These are phyloP conservation scores for Aureobasidium melanogenum DNA, from an alignment of 2,329 filamentous ascomycete species.

Conservation along the genomic window DNA sequence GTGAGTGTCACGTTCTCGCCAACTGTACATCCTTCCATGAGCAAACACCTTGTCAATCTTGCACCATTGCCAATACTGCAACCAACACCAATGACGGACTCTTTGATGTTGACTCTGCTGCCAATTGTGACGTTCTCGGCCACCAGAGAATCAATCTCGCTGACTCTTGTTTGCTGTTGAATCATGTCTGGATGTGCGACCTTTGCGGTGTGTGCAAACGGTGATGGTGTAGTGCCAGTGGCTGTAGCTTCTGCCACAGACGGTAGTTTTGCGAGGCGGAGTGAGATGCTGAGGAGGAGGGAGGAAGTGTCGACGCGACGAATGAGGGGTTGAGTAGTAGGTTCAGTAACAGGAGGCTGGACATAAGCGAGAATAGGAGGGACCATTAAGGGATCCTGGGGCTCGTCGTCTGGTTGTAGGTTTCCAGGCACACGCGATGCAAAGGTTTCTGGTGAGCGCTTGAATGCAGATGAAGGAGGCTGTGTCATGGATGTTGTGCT, in stretches of 20 bases:
- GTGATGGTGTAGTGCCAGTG: conserved; percentile 45
- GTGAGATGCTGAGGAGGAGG: conserved; percentile 69
- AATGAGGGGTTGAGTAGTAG: conserved; percentile 50
- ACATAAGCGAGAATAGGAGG: conserved; percentile 77
- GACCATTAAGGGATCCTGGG: conserved; percentile 37
- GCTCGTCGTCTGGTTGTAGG: conserved; percentile 7
- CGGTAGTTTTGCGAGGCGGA: conserved; percentile 79
- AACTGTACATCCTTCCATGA: conserved; percentile 87
- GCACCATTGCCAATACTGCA: conserved; percentile 82
- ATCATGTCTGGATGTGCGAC: conserved; percentile 77
- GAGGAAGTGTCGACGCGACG: conserved; percentile 82
- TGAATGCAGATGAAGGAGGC: conserved; percentile 12
- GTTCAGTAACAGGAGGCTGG: conserved; percentile 45
- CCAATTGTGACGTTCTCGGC: conserved; percentile 84
- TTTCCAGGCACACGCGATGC: conserved; percentile 14
- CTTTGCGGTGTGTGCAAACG: conserved; percentile 70
- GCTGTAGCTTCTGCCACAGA: conserved; percentile 54
- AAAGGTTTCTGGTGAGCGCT: background rate
- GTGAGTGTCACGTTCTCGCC: conserved; percentile 78
- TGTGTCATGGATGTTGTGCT: conserved; percentile 10
- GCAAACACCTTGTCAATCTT: conserved; percentile 73
- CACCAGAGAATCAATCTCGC: conserved; percentile 70
- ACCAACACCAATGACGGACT: conserved; percentile 77
- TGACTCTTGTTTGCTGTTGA: conserved; percentile 71
- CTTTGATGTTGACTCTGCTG: conserved; percentile 86